These are phyloP conservation scores for Verticillium albo-atrum DNA, from an alignment of 2,329 filamentous ascomycete genomes.

Conservation along the genomic window DNA sequence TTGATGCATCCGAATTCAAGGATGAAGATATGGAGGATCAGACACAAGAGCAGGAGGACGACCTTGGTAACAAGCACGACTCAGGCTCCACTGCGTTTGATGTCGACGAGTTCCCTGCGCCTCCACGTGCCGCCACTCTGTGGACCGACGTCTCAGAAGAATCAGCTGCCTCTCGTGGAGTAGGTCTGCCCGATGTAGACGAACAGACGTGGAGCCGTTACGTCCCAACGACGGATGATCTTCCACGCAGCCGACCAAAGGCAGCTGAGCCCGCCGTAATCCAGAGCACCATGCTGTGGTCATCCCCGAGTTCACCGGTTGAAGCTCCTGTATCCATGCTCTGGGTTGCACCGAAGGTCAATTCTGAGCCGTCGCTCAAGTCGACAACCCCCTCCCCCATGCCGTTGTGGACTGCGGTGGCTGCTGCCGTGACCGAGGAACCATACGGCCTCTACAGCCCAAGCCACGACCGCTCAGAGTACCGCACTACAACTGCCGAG, in stretches of 20 bases:
- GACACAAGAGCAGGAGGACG: slow-evolving; percentile 17
- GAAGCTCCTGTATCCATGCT: neutral
- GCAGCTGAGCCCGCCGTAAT: slow-evolving; percentile 22
- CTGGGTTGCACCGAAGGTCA: neutral
- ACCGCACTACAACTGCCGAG: slow-evolving; percentile 24
- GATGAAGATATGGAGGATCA: slow-evolving; percentile 14
- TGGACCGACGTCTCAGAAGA: slow-evolving; percentile 9
- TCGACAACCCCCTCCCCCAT: neutral
- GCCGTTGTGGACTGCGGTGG: neutral
- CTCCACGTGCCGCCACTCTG: slow-evolving; percentile 6
- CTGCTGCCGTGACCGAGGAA: neutral
- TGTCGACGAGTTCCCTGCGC: slow-evolving; percentile 15
- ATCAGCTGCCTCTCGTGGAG: neutral
- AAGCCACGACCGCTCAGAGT: slow-evolving; percentile 15
- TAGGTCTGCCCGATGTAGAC: slow-evolving; percentile 32
- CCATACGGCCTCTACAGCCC: slow-evolving; percentile 15
- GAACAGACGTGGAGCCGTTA: slow-evolving; percentile 30
- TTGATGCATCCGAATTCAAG: slow-evolving; percentile 22
- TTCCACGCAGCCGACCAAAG: slow-evolving; percentile 22
- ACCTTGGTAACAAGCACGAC: slow-evolving; percentile 12
- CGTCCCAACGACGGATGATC: slow-evolving; percentile 17
- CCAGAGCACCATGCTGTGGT: slow-evolving; percentile 33
- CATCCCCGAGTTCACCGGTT: neutral
- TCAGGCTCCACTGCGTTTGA: slow-evolving; percentile 26
- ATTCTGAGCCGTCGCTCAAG: neutral